Evolutionary conservation across 2,329 filamentous ascomycete genomes (phyloP), one percentile per base, ranked within the genome.

Genomic region (Apiospora arundinis): DNA sequence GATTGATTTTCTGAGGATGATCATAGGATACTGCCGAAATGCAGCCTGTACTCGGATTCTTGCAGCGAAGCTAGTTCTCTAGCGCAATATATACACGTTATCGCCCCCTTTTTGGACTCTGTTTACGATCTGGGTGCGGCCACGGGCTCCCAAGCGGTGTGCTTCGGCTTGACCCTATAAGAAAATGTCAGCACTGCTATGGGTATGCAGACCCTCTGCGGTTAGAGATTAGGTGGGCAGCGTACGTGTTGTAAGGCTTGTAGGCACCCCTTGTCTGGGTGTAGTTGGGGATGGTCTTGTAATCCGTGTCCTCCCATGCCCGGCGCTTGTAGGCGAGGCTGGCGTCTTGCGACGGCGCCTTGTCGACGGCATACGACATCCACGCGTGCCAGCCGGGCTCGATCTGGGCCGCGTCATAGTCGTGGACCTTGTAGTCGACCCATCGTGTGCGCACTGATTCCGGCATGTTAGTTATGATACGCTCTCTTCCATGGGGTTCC

Each of bases 361-460:
- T 93, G 83, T 98, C 95, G 78, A 97, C 92, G 84, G 91, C 86
- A 85, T 99, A 98, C 75, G 94, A 94, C 77, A 99, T 95, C 96
- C 96, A 99, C 42, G 93, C 94, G 85, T 98, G 96, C 96, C 96
- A 99, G 83, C 95, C 93, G 68, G 95, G 95, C 84, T 98, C 95
- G 78, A 98, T 93, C 70, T 98, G 94, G 72, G 90, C 90, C 89
- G 93, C 87, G 78, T 96, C 93, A 80, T 88, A 93, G 83, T 98
- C 94, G 78, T 93, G 88, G 83, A 93, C 89, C 85, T 94, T 95
- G 88, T 97, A 99, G 84, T 98, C 95, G 75, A 99, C 93, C 96
- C 97, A 99, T 87, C 95, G 91, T 77, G 95, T 98, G 80, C 95
- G 93, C 78, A 98, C 95, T 96, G 77, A 70, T 68, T 69, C 42